Conservation (phyloP, 129 eudicot genomes). For the Artemisia argyi region DNA sequence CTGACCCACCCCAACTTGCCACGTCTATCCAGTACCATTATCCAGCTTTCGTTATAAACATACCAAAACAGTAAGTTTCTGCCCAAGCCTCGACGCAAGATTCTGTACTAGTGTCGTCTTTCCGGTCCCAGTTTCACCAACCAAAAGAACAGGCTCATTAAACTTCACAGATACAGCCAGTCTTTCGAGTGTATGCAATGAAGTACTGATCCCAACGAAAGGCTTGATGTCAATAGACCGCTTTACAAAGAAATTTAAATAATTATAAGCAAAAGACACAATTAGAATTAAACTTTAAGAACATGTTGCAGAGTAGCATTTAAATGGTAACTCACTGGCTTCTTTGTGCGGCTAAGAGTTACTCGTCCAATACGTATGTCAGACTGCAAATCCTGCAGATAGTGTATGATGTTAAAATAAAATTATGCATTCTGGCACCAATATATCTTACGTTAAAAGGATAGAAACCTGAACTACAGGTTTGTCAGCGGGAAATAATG, state of each 20-base stretch:
- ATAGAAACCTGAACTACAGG: constrained; percentile 66
- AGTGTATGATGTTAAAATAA: constrained; percentile 6
- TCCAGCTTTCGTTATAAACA: constrained; percentile 20
- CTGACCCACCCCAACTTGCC: neutral
- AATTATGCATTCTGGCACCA: neutral
- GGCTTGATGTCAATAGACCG: constrained; percentile 40
- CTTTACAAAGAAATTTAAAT: constrained; percentile 25
- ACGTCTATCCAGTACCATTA: constrained; percentile 1
- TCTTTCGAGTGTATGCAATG: constrained; percentile 74
- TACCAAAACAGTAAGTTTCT: constrained; percentile 97
- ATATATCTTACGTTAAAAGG: constrained; percentile 8
- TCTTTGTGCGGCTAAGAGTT: constrained; percentile 38
- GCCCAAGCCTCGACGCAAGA: constrained; percentile 69
- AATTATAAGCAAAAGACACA: constrained; percentile 17
- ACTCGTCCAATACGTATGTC: constrained; percentile 74
- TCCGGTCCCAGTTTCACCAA: constrained; percentile 99
- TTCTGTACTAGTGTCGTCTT: constrained; percentile 96
- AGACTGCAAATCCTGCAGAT: constrained; percentile 53
- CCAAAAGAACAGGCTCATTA: constrained; percentile 90
- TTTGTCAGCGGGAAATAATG: constrained; percentile 58
- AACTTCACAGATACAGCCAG: constrained; percentile 79
- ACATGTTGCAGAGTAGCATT: neutral
- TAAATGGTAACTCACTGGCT: constrained; percentile 41
- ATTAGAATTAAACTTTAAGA: neutral
- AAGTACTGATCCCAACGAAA: constrained; percentile 74